A percentile compares a stretch with the other conserved stretches of the same genome.
These are phyloP conservation scores for Penicillium frequentans DNA, from an alignment of 2,329 filamentous ascomycete species.

Conservation along the genomic window DNA sequence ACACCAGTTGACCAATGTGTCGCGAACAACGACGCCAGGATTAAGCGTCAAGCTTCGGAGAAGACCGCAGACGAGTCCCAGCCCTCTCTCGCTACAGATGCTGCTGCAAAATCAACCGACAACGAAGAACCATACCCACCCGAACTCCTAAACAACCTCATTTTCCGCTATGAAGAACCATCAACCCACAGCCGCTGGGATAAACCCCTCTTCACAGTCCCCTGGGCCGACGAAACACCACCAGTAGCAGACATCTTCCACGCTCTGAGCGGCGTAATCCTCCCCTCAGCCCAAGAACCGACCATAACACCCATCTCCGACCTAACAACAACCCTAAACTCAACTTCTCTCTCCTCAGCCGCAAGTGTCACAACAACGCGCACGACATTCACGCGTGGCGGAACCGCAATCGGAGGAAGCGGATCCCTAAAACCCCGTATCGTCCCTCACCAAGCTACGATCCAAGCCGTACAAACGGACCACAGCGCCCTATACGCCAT, in stretches of 20 bases:
- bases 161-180: constrained; percentile 68
- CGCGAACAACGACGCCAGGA: constrained; percentile 51
- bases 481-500: constrained; percentile 44
- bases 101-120: constrained; percentile 4
- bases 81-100: not conserved
- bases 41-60: constrained; percentile 20
- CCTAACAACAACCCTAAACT: constrained; percentile 19
- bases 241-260: constrained; percentile 63
- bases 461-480: constrained; percentile 40
- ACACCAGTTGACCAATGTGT: constrained; percentile 57
- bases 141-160: constrained; percentile 62
- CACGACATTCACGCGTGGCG: constrained; percentile 15
- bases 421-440: constrained; percentile 28
- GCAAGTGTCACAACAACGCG: constrained; percentile 30
- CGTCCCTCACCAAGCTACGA: constrained; percentile 46
- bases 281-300: constrained; percentile 23
- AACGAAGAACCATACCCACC: constrained; percentile 49
- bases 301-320: constrained; percentile 16
- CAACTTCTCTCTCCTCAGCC: constrained; percentile 24
- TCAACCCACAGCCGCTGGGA: constrained; percentile 66
- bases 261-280: constrained; percentile 46
- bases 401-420: constrained; percentile 6
- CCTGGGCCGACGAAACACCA: constrained; percentile 55
- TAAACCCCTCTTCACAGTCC: constrained; percentile 63
- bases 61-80: not conserved